Evolutionary conservation across 2,329 filamentous ascomycete genomes (phyloP), one percentile per base, ranked within the genome.

Genomic region (Alternaria sp.): DNA sequence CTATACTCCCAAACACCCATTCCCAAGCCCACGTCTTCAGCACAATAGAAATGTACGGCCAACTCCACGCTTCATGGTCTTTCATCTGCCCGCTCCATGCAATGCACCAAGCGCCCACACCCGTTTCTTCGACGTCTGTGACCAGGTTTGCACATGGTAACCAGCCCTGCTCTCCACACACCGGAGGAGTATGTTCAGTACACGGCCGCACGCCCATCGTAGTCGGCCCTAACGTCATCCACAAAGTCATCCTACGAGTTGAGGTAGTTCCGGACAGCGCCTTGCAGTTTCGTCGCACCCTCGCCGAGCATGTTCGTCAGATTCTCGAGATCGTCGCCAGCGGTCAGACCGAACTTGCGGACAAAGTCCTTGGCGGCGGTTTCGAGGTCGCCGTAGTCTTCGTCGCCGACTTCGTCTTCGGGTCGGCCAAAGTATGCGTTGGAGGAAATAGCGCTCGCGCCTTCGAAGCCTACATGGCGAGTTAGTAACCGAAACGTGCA

Each of bases 341-440:
- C 95, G 5, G 95, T 98, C 72, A 97, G 92, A 53, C 96, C 96
- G 77, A 98, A 97, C 77, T 92, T 93, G 76, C 96, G 89, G 30
- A 98, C 90, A 82, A 98, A 97, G 81, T 99, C 96, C 84, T 96
- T 97, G 63, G 96, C 96, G 0, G 93, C 93, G n/a, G 85, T 87
- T 82, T 99, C 96, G 62, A 99, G 84, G 75, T 97, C 94, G 50
- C 94, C 93, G 69, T 97, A 97, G 49, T 87, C 93, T 66, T 94
- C 92, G 10, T 81, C 85, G 2, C 81, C 78, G 30, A 87, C 83
- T 71, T 96, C 92, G 23, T 94, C 91, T 77, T 99, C 96, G 3
- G 93, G 91, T 55, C 95, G 91, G 64, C 96, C 96, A 80, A 99
- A 99, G 86, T 98, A 99, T 59, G 93, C 93, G 80, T 98, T 99